phyloP scores from a whole-genome alignment of 768 basidiomycete species.

The Leccinum boreale region DNA sequence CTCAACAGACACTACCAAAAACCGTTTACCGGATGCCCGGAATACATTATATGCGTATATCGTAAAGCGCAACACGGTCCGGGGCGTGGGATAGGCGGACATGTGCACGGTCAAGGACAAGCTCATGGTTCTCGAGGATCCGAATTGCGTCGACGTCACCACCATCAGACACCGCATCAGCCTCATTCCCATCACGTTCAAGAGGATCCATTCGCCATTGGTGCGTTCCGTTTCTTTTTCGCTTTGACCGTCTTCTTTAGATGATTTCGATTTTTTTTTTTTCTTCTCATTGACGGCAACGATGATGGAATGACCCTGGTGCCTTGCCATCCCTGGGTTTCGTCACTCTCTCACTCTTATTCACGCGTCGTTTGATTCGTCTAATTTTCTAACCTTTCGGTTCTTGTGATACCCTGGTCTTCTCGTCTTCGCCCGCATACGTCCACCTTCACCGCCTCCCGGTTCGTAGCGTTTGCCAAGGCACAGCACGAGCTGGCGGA shows the following conservation, averaged over 20 bases:
- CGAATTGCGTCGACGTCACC: slow-evolving; percentile 9
- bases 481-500: slow-evolving; percentile 6
- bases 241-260: not conserved
- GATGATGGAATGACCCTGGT: not conserved
- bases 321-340: not conserved
- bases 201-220: slow-evolving; percentile 1
- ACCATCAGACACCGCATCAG: not conserved
- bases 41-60: not conserved
- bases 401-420: not conserved
- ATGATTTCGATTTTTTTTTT: not conserved
- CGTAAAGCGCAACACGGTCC: slow-evolving; percentile 2
- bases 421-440: not conserved
- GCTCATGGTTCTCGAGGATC: slow-evolving; percentile 6
- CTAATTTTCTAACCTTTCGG: not conserved
- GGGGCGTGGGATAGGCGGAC: not conserved
- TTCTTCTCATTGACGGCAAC: not conserved
- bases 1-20: not conserved
- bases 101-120: not conserved
- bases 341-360: not conserved
- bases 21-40: not conserved
- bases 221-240: slow-evolving; percentile 4
- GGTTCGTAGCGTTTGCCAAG: slow-evolving; percentile 18
- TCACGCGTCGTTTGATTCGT: not conserved
- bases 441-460: not conserved
- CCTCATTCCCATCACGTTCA: not conserved